phyloP scores from a whole-genome alignment of 176 grass and related monocot species.

The Oryza punctata region DNA sequence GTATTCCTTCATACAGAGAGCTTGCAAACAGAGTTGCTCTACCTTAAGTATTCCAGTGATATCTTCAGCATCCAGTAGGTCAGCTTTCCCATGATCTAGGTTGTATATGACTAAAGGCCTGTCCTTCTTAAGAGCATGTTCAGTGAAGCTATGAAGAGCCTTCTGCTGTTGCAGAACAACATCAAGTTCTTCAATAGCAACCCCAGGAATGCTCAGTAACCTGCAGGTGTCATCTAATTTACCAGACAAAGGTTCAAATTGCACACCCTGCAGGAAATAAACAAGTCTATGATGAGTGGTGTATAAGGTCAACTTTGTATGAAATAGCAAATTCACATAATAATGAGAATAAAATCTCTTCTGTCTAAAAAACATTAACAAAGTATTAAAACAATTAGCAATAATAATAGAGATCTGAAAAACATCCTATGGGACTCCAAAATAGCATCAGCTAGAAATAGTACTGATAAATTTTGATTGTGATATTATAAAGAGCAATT shows the following conservation, averaged over 20 bases:
- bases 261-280: conserved; percentile 15
- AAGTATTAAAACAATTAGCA: not conserved
- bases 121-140: conserved; percentile 30
- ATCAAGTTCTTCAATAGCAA: conserved; percentile 32
- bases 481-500: no score
- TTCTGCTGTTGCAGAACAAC: conserved; percentile 14
- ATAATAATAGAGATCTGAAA: not conserved
- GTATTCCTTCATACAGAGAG: conserved; percentile 37
- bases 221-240: conserved; percentile 23
- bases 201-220: not conserved
- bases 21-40: conserved; percentile 39
- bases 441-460: no score
- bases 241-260: not conserved
- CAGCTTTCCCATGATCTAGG: conserved; percentile 25
- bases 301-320: not conserved
- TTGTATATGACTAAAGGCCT: conserved; percentile 40
- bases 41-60: conserved; percentile 18
- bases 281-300: not conserved
- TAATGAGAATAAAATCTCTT: not conserved
- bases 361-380: not conserved
- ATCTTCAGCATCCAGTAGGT: conserved; percentile 15
- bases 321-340: not conserved
- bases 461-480: no score
- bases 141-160: conserved; percentile 30
- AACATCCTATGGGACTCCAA: no score